Percentiles rank a stretch among this genome's conserved stretches.
These are phyloP conservation scores for Fonsecaea pugnacius DNA, from an alignment of 2,329 filamentous ascomycete genomes.

Conservation along the genomic window DNA sequence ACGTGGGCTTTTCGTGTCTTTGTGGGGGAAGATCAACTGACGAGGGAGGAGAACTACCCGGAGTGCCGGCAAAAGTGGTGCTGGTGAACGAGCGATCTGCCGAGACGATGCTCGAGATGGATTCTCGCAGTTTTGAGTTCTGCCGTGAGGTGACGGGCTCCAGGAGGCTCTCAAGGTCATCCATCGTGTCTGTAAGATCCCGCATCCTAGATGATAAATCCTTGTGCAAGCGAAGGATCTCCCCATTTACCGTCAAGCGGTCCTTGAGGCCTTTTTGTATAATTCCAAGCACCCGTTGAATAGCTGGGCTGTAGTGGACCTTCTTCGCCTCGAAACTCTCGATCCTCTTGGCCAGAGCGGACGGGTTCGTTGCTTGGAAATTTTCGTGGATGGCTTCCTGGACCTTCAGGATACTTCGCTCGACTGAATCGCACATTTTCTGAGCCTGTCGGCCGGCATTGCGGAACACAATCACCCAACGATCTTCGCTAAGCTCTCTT, in stretches of 20 bases:
- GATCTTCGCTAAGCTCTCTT: slow-evolving; percentile 90
- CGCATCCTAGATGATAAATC: slow-evolving; percentile 86
- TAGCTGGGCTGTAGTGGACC: slow-evolving; percentile 88
- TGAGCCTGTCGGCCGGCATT: slow-evolving; percentile 89
- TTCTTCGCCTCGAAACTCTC: slow-evolving; percentile 96
- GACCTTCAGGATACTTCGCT: slow-evolving; percentile 81
- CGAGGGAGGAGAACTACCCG: slow-evolving; percentile 72
- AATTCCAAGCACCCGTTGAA: slow-evolving; percentile 86
- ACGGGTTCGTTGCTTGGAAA: slow-evolving; percentile 72
- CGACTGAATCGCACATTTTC: slow-evolving; percentile 96
- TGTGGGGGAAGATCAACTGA: slow-evolving; percentile 62
- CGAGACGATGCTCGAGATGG: slow-evolving; percentile 87
- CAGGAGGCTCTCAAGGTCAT: slow-evolving; percentile 73
- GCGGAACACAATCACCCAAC: slow-evolving; percentile 94
- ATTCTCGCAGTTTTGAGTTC: slow-evolving; percentile 82
- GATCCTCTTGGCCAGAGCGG: slow-evolving; percentile 76
- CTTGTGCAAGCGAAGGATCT: slow-evolving; percentile 82
- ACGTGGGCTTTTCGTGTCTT: slow-evolving; percentile 57
- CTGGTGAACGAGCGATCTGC: slow-evolving; percentile 71
- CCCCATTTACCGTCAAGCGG: slow-evolving; percentile 93
- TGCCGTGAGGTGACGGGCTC: slow-evolving; percentile 69
- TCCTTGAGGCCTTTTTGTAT: slow-evolving; percentile 96
- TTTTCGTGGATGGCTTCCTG: slow-evolving; percentile 77
- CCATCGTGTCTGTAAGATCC: slow-evolving; percentile 74
- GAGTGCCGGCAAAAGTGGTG: slow-evolving; percentile 71